These are phyloP conservation scores for Diutina sp. DNA, from an alignment of 1,139 yeast species.

Conservation along the genomic window DNA sequence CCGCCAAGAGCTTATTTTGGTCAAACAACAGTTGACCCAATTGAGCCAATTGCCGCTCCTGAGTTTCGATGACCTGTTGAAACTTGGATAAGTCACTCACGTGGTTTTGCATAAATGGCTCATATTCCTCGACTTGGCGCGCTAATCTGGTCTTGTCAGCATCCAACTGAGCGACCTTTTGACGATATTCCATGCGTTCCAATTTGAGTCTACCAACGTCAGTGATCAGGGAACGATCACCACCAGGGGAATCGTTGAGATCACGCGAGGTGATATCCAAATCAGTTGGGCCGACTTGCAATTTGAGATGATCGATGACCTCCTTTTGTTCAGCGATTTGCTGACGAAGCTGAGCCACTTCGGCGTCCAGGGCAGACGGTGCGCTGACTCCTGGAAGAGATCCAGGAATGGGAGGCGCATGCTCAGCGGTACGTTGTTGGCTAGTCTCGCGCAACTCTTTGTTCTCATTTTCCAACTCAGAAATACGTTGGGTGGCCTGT, in stretches of 20 bases:
- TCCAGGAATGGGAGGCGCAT: background rate
- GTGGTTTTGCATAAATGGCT: slow-evolving; percentile 44
- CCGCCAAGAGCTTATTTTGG: background rate
- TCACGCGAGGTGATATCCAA: slow-evolving; percentile 12
- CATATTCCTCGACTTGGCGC: slow-evolving; percentile 31
- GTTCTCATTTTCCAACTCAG: slow-evolving; percentile 34
- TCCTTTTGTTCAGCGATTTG: slow-evolving; percentile 19
- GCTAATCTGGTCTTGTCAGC: slow-evolving; percentile 32
- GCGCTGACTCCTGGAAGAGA: background rate
- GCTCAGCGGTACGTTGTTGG: background rate
- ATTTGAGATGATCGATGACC: slow-evolving; percentile 23
- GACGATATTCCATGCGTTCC: slow-evolving; percentile 30
- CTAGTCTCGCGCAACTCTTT: slow-evolving; percentile 9
- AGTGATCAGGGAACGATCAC: slow-evolving; percentile 12
- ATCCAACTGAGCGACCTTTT: slow-evolving; percentile 31
- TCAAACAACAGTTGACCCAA: slow-evolving; percentile 16
- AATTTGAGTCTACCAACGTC: slow-evolving; percentile 28
- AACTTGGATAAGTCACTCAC: slow-evolving; percentile 39
- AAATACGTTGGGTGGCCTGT: slow-evolving; percentile 39
- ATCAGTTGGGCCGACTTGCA: slow-evolving; percentile 19
- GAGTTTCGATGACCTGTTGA: slow-evolving; percentile 42
- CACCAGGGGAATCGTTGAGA: slow-evolving; percentile 4
- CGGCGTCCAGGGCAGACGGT: background rate
- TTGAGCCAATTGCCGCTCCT: slow-evolving; percentile 31
- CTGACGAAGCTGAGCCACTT: background rate